These are phyloP conservation scores for Solanum neorickii DNA, from an alignment of 257 asterid species.

Conservation along the genomic window DNA sequence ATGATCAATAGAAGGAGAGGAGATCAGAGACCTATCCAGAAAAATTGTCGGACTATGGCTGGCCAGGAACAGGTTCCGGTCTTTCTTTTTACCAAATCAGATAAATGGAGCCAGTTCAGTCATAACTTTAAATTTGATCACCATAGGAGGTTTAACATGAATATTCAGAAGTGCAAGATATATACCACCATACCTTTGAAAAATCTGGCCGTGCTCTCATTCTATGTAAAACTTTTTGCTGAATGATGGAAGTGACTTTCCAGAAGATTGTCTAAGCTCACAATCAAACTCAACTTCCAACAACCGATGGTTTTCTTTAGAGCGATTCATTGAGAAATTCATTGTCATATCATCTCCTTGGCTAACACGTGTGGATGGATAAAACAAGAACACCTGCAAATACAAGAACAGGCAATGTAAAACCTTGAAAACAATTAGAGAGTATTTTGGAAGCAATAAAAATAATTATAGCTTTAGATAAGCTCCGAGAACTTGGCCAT, in stretches of 20 bases:
- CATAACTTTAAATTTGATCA: not conserved
- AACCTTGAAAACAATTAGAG: not conserved
- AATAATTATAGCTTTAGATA: not conserved
- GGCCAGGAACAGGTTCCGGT: too few relatives aligned
- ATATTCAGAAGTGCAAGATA: not conserved
- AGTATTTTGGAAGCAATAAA: not conserved
- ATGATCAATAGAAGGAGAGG: too few relatives aligned
- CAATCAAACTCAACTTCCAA: slow-evolving; percentile 61
- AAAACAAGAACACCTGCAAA: slow-evolving; percentile 64
- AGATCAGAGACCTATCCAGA: too few relatives aligned
- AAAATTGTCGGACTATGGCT: too few relatives aligned
- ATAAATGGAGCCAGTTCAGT: not conserved
- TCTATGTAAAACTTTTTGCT: slow-evolving; percentile 58
- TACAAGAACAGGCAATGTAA: not conserved
- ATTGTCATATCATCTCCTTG: slow-evolving; percentile 41
- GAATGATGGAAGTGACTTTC: slow-evolving; percentile 31
- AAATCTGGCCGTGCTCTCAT: slow-evolving; percentile 17
- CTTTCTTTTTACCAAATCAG: not conserved
- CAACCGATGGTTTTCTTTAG: slow-evolving; percentile 79
- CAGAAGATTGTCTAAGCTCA: slow-evolving; percentile 48
- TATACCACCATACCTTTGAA: not conserved
- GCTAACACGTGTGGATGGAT: slow-evolving; percentile 45
- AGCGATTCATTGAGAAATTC: slow-evolving; percentile 51
- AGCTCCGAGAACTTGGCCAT: not conserved
- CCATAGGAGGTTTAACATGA: not conserved